Evolutionary conservation across 2,329 filamentous ascomycete species (phyloP), one percentile per base, ranked within the genome.

Genomic region (Calonectria pauciramosa): DNA sequence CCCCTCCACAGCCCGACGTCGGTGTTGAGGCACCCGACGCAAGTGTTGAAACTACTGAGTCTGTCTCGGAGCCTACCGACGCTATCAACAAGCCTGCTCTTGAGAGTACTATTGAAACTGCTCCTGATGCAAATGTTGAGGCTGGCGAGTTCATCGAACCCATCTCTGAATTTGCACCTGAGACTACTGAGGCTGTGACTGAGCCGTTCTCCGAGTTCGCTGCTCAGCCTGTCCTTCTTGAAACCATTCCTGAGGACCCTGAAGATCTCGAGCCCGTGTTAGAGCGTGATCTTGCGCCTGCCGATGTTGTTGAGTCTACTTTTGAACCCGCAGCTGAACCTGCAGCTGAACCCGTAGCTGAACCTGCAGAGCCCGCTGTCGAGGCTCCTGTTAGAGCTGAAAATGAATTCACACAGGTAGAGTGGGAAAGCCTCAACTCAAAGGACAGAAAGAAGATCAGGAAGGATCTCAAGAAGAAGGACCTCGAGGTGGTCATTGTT

Each of bases 391-490:
- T 34, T 3, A 26, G 56, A 30, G 38, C 32, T 30, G 34, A 38
- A n/a, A 28, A 16, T 6, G 56, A 63, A 36, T 77, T 78, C 23
- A 79, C 78, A 14, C 75, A 70, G 4, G 74, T 79, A 69, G 78
- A 73, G 18, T 80, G 78, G 78, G 60, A 70, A 20, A 75, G 28
- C 20, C 69, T 80, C 30, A 71, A 34, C 26, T 60, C 52, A 52
- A 80, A 79, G 65, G 78, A 80, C 4, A 80, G 72, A 59, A 80
- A 80, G 73, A 78, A 78, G 60, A 77, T 80, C 69, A 80, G 72
- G 51, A 80, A 80, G 52, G 78, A 74, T n/a, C 77, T 80, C 9
- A 79, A 70, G 71, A 80, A 79, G 64, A 77, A 71, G 73, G 77
- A 63, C 7, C 36, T 63, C 2, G 56, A 63, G 14, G 32, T 36